Evolutionary conservation across 139 green algal species (phyloP).

Genomic region (Tetradesmus lagerheimii): DNA sequence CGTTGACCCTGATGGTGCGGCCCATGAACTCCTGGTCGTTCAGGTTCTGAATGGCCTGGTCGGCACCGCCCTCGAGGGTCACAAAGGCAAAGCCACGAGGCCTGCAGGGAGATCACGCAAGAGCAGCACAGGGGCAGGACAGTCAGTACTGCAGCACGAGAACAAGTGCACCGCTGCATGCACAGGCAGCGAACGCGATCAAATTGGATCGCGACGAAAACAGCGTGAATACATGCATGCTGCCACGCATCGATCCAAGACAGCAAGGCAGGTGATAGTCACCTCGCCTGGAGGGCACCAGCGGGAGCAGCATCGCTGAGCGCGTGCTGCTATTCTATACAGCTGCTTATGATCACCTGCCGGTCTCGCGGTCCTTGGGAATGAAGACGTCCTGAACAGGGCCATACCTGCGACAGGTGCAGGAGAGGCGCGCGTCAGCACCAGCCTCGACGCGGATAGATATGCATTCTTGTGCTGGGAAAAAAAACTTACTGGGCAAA

Average conservation of each 20-base stretch:
- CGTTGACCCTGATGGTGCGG: conserved; percentile 48
- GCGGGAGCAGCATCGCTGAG: neutral
- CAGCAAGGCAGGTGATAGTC: neutral
- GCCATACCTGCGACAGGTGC: neutral
- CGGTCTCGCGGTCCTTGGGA: conserved; percentile 51
- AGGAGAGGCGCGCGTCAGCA: neutral
- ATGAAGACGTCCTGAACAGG: conserved; percentile 52
- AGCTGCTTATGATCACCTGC: neutral
- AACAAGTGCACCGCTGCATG: too few relatives aligned
- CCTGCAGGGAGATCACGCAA: neutral
- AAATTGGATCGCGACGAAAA: too few relatives aligned
- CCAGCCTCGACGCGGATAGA: neutral
- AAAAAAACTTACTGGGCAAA: conserved; percentile 37
- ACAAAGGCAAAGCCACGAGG: conserved; percentile 47
- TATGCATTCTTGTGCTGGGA: neutral
- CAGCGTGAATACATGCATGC: too few relatives aligned
- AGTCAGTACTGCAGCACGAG: too few relatives aligned
- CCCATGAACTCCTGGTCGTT: conserved; percentile 47
- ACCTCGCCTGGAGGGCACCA: neutral
- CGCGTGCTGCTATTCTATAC: neutral
- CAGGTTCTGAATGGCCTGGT: conserved; percentile 39
- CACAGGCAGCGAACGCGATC: too few relatives aligned
- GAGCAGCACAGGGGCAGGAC: neutral
- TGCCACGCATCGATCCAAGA: neutral
- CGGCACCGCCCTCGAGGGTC: conserved; percentile 14